Percentiles rank a stretch among this genome's conserved stretches.
Conservation (phyloP, 352 stramenopile species). For the Pythium insidiosum region DNA sequence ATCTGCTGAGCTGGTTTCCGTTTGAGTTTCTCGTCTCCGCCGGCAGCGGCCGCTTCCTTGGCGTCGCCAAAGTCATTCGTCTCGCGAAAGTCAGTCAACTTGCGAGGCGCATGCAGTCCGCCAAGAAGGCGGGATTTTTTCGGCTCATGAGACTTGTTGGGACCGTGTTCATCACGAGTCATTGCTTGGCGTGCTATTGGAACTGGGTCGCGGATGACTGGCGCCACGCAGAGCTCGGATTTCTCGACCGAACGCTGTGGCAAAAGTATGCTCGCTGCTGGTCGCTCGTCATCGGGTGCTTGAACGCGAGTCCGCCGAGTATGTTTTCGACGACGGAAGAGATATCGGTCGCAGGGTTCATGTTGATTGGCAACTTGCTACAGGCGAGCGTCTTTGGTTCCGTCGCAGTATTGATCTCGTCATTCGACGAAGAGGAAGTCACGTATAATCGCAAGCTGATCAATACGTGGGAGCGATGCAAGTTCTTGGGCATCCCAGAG, state of each 20-base stretch:
- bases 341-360: conserved; percentile 56
- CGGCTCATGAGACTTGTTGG: conserved; percentile 40
- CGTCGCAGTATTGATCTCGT: conserved; percentile 53
- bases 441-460: conserved; percentile 71
- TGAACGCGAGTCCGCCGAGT: conserved; percentile 49
- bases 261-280: conserved; percentile 41
- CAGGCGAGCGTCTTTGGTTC: conserved; percentile 67
- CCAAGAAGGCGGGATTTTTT: conserved; percentile 59
- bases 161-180: conserved; percentile 44
- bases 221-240: conserved; percentile 24
- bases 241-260: conserved; percentile 14
- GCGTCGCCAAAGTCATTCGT: conserved; percentile 54
- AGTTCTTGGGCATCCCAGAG: conserved; percentile 54
- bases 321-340: conserved; percentile 46
- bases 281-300: conserved; percentile 44
- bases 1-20: conserved; percentile 67
- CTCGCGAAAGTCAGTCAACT: conserved; percentile 65
- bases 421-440: conserved; percentile 57
- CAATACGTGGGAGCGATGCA: conserved; percentile 48
- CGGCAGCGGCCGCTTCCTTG: conserved; percentile 36
- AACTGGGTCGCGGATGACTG: conserved; percentile 42
- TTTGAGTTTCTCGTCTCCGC: conserved; percentile 35
- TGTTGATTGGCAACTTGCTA: conserved; percentile 59
- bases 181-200: conserved; percentile 57
- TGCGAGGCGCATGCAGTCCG: conserved; percentile 38